Conservation (phyloP, 1,139 yeast species). For the Yamadazyma taylorii region DNA sequence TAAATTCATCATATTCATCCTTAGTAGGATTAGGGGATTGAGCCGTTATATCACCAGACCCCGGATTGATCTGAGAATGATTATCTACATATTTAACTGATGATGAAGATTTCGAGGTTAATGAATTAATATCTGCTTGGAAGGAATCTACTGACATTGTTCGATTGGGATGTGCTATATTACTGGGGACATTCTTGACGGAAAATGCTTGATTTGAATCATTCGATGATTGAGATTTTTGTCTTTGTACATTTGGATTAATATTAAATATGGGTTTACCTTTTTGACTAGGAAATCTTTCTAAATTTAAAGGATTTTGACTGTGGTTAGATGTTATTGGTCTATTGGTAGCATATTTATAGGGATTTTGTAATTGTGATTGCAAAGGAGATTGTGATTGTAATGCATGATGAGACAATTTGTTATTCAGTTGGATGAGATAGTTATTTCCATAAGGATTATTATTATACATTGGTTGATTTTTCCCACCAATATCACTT, state of each 20-base stretch:
- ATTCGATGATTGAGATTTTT: slow-evolving; percentile 4
- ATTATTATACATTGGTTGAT: not conserved
- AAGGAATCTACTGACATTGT: slow-evolving; percentile 32
- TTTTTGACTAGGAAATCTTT: slow-evolving; percentile 10
- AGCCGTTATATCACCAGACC: not conserved
- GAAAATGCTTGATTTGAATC: slow-evolving; percentile 4
- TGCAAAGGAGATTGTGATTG: not conserved
- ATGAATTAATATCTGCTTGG: slow-evolving; percentile 18
- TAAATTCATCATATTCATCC: slow-evolving; percentile 18
- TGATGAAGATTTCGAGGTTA: not conserved
- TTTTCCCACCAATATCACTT: slow-evolving; percentile 6
- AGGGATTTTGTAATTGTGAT: slow-evolving; percentile 1
- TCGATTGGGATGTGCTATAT: slow-evolving; percentile 23
- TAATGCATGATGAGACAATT: not conserved
- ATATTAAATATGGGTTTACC: slow-evolving; percentile 7
- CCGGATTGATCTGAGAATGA: too few relatives aligned
- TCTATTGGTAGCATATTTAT: slow-evolving; percentile 2
- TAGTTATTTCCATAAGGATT: too few relatives aligned
- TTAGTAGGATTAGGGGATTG: not conserved
- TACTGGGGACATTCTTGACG: slow-evolving; percentile 26
- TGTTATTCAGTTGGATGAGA: too few relatives aligned
- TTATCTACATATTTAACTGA: too few relatives aligned
- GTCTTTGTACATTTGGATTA: slow-evolving; percentile 8
- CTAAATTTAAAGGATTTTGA: slow-evolving; percentile 1
- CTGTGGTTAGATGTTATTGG: slow-evolving; percentile 1